Evolutionary conservation across 352 stramenopile species (phyloP).

Genomic region (Phytophthora idaei): DNA sequence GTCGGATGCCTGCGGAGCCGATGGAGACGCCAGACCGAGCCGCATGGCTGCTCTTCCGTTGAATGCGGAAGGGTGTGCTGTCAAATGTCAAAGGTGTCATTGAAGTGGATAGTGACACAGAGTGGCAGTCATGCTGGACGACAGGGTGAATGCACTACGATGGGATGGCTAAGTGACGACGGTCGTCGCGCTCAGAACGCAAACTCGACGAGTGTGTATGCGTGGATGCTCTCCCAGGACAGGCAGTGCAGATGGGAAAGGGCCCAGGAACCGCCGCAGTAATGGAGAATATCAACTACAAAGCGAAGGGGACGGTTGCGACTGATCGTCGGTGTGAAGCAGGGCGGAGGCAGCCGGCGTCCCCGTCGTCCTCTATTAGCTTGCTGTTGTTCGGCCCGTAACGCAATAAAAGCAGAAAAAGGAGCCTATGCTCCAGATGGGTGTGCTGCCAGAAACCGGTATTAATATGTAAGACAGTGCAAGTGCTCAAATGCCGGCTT

Average conservation of each 20-base stretch:
- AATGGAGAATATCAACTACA: slow-evolving; percentile 16
- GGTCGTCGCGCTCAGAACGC: slow-evolving; percentile 4
- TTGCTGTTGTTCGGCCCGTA: slow-evolving; percentile 20
- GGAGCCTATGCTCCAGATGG: slow-evolving; percentile 11
- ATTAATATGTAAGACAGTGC: slow-evolving; percentile 6
- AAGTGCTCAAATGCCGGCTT: neutral
- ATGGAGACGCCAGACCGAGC: slow-evolving; percentile 20
- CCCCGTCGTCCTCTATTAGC: neutral
- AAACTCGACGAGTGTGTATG: slow-evolving; percentile 3
- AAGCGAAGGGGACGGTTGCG: slow-evolving; percentile 3
- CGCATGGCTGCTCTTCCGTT: slow-evolving; percentile 23
- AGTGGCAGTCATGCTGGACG: slow-evolving; percentile 13
- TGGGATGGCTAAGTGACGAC: slow-evolving; percentile 2
- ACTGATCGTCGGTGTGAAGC: slow-evolving; percentile 13
- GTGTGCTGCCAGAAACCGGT: slow-evolving; percentile 6
- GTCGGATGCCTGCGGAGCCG: slow-evolving; percentile 6
- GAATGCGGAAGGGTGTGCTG: neutral
- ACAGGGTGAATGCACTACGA: neutral
- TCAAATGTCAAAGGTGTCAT: slow-evolving; percentile 12
- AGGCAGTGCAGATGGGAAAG: slow-evolving; percentile 17
- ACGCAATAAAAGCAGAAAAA: slow-evolving; percentile 26
- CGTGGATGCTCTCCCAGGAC: slow-evolving; percentile 4
- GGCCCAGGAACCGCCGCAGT: slow-evolving; percentile 7
- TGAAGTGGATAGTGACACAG: slow-evolving; percentile 23
- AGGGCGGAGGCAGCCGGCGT: slow-evolving; percentile 9